These are phyloP conservation scores for Cyanidium caldarium DNA, from an alignment of 23 red algal genomes.

Conservation along the genomic window DNA sequence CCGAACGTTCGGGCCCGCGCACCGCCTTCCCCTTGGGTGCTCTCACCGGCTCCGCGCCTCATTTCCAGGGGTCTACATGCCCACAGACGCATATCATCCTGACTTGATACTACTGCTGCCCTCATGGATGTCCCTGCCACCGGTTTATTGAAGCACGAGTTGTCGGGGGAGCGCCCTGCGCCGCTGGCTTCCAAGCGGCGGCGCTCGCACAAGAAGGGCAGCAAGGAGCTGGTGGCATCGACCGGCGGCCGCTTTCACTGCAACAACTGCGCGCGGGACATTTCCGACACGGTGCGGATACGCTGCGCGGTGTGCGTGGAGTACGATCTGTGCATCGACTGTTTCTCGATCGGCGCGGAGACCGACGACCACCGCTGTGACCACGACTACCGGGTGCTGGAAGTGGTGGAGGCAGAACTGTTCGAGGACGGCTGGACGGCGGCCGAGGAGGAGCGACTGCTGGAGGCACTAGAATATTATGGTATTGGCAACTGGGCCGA, in stretches of 20 bases:
- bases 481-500: slow-evolving; percentile 92
- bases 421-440: slow-evolving; percentile 59
- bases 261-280: slow-evolving; percentile 80
- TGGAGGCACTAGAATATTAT: slow-evolving; percentile 81
- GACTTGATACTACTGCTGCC: too few species aligned
- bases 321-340: slow-evolving; percentile 93
- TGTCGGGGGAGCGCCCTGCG: too few species aligned
- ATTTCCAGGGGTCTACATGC: too few species aligned
- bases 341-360: slow-evolving; percentile 76
- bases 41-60: too few species aligned
- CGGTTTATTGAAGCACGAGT: too few species aligned
- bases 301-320: slow-evolving; percentile 91
- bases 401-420: slow-evolving; percentile 30
- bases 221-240: slow-evolving; percentile 34
- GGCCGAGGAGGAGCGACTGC: slow-evolving; percentile 82
- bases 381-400: slow-evolving; percentile 59
- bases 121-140: too few species aligned
- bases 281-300: slow-evolving; percentile 46
- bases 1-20: too few species aligned
- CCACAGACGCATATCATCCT: too few species aligned
- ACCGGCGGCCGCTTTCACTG: slow-evolving; percentile 69
- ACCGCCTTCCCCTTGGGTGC: too few species aligned
- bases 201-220: slow-evolving; percentile 33
- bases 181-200: too few species aligned
- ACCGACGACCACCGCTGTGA: slow-evolving; percentile 37